Conservation (phyloP, 768 basidiomycete genomes). For the Lepiota venenata region DNA sequence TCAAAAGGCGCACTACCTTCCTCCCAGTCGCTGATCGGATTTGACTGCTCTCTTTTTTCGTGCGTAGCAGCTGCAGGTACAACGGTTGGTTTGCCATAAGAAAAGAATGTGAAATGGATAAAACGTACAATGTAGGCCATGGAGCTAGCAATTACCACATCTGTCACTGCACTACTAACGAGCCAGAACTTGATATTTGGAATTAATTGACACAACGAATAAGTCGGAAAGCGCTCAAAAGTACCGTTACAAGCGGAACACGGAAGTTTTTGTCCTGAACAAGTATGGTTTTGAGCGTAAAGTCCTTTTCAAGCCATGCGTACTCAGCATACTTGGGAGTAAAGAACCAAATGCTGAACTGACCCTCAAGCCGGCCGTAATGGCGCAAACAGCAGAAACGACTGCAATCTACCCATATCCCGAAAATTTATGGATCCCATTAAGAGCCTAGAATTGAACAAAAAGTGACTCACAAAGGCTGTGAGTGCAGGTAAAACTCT, state of each 20-base stretch:
- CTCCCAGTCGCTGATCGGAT: neutral
- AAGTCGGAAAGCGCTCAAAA: too few species aligned
- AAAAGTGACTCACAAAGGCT: neutral
- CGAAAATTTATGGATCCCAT: too few species aligned
- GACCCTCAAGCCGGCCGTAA: neutral
- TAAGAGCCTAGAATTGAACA: neutral
- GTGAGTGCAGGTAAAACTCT: neutral
- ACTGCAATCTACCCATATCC: neutral
- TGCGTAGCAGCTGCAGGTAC: neutral
- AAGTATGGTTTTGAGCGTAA: neutral
- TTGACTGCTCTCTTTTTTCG: neutral
- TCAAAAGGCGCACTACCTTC: neutral
- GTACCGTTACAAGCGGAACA: neutral
- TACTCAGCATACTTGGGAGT: neutral
- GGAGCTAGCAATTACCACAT: neutral
- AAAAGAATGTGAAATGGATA: too few species aligned
- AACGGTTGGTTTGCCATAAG: neutral
- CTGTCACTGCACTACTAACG: neutral
- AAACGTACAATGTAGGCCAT: neutral
- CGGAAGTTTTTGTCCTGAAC: neutral
- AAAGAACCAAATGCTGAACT: neutral
- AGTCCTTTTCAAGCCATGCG: neutral
- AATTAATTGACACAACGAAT: neutral
- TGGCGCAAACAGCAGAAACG: neutral
- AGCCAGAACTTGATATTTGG: neutral